Evolutionary conservation across 1,139 yeast species (phyloP), one percentile per base, ranked within the genome.

Genomic region (Yamadazyma diospyri): DNA sequence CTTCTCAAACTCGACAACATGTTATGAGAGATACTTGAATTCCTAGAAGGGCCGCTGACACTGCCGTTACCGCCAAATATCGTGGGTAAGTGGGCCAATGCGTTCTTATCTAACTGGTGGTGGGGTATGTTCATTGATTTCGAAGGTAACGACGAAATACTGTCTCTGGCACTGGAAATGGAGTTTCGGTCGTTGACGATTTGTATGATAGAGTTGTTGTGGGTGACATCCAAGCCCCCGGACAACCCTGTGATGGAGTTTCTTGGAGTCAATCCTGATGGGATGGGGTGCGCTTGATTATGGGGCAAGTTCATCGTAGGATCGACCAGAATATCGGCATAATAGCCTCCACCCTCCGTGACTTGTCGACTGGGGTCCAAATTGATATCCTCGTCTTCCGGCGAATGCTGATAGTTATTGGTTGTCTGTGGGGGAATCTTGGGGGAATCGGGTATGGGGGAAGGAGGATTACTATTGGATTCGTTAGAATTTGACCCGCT

Each of bases 291-390:
- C 2, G 72, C 56, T 46, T 58, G 64, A 45, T 66, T 61, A 40
- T 68, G 74, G 4, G 74, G 74, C 33, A 68, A 50, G 44, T 68
- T 68, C 72, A 67, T 66, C 19, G 73, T 67, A 3, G 74, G 73
- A 43, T 69, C 74, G 12, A 67, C 65, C 26, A 65, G 57, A 16
- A 67, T 63, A 23, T 69, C 75, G 7, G 70, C 67, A 42, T 67
- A 69, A 46, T 68, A 69, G 3, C 75, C 74, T n/a, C 73, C 74
- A 1, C 64, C 65, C 16, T 50, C 50, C 7, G 57, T 50, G 2
- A 61, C 53, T 33, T 61, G 65, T 11, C 59, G 45, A 29, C 56
- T 57, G 2, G 70, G 70, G 36, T 64, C 71, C 25, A 64, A 52
- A 7, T 57, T 50, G 13, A 59, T 52, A 15, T 46, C 53, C 11